Evolutionary conservation across 1,284 basidiomycete genomes (phyloP).

Genomic region (Fomitopsis pinicola): DNA sequence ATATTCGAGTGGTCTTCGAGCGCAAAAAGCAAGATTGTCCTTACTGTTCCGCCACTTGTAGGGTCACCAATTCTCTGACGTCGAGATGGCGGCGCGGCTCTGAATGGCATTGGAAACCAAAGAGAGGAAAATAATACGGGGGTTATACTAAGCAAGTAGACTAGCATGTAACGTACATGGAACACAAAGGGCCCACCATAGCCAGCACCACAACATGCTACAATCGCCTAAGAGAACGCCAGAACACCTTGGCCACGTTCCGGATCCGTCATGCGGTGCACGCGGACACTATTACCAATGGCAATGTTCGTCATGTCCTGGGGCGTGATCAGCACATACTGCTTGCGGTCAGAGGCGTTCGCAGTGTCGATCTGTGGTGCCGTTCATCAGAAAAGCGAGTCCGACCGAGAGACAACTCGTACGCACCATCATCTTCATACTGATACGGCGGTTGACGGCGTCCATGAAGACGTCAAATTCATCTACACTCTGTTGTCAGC

Average conservation of each 20-base stretch:
- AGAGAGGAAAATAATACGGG: too few species aligned
- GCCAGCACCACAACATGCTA: background rate
- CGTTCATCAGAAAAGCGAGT: background rate
- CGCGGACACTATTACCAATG: conserved; percentile 58
- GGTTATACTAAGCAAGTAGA: too few species aligned
- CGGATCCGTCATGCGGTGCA: conserved; percentile 79
- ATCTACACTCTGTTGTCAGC: conserved; percentile 37
- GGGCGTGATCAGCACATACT: conserved; percentile 91
- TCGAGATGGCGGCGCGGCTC: too few species aligned
- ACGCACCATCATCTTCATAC: conserved; percentile 88
- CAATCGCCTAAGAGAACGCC: conserved; percentile 28
- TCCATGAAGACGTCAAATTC: conserved; percentile 98
- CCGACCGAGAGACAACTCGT: background rate
- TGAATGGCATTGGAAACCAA: too few species aligned
- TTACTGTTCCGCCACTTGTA: too few species aligned
- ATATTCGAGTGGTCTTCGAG: too few species aligned
- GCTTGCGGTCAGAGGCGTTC: conserved; percentile 78
- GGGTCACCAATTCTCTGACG: too few species aligned
- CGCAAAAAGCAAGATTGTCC: too few species aligned
- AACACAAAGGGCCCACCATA: too few species aligned
- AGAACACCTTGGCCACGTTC: conserved; percentile 62
- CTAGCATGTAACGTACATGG: background rate
- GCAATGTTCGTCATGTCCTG: conserved; percentile 74
- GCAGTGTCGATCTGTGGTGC: conserved; percentile 75
- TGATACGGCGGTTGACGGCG: conserved; percentile 85